phyloP scores from a whole-genome alignment of 129 eudicot genomes.

The Lactuca saligna region DNA sequence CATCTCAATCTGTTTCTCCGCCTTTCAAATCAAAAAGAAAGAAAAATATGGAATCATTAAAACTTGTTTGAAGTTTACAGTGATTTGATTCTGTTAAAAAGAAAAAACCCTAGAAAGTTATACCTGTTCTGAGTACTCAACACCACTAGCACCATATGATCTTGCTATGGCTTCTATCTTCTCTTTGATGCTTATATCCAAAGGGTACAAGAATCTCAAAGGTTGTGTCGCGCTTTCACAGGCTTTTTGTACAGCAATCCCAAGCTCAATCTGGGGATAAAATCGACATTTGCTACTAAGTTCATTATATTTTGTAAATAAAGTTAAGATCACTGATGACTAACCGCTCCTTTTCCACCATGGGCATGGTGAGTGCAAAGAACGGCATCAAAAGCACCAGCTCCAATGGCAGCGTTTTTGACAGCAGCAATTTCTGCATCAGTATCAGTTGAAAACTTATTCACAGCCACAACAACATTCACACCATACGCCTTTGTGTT shows the following conservation, averaged over 20 bases:
- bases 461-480: constrained; percentile 95
- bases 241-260: constrained; percentile 91
- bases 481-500: constrained; percentile 91
- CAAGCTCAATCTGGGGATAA: constrained; percentile 61
- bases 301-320: neutral
- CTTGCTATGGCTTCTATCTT: constrained; percentile 91
- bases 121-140: constrained; percentile 91
- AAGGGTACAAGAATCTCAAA: constrained; percentile 81
- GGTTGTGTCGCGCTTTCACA: constrained; percentile 78
- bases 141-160: constrained; percentile 96
- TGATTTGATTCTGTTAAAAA: neutral
- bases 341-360: constrained; percentile 99
- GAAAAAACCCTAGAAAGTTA: neutral
- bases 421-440: constrained; percentile 92
- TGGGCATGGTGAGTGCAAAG: constrained; percentile 97
- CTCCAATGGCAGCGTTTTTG: constrained; percentile 64
- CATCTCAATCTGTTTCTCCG: constrained; percentile 97
- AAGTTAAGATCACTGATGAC: constrained; percentile 19
- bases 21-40: constrained; percentile 38
- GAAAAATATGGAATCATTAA: neutral
- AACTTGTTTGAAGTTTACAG: neutral
- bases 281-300: neutral
- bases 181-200: constrained; percentile 80
- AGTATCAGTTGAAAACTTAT: constrained; percentile 83
- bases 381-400: constrained; percentile 98